phyloP scores from a whole-genome alignment of 2,329 filamentous ascomycete genomes.

The Thermomyces lanuginosus region DNA sequence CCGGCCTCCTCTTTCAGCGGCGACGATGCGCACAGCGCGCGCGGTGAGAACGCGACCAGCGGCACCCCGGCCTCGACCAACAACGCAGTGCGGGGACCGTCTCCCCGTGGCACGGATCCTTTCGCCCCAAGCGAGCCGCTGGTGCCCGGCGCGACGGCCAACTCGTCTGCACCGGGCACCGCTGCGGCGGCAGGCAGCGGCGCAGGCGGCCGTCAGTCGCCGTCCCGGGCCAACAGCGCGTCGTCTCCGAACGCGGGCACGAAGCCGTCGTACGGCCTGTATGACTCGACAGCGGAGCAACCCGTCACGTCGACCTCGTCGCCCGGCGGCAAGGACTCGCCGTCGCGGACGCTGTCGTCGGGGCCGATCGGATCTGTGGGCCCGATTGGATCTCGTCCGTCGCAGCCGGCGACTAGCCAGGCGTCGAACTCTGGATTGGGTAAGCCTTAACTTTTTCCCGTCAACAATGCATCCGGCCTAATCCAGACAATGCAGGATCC shows the following conservation, averaged over 20 bases:
- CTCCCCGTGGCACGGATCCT: constrained; percentile 64
- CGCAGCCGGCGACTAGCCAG: constrained; percentile 34
- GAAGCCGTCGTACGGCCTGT: constrained; percentile 37
- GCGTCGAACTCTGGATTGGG: constrained; percentile 44
- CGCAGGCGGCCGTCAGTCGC: constrained; percentile 35
- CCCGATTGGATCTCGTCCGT: constrained; percentile 82
- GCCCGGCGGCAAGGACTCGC: constrained; percentile 54
- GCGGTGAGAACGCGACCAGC: constrained; percentile 50
- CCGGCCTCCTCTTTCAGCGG: constrained; percentile 48
- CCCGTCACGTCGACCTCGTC: constrained; percentile 72
- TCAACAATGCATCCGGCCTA: constrained; percentile 69
- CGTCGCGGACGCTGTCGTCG: constrained; percentile 48
- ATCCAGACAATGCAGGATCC: constrained; percentile 31
- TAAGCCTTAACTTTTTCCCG: constrained; percentile 78
- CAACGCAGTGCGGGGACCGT: constrained; percentile 52
- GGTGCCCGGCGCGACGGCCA: constrained; percentile 28
- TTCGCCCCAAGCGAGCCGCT: constrained; percentile 39
- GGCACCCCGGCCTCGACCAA: constrained; percentile 43
- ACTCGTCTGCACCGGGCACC: constrained; percentile 25
- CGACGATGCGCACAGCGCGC: constrained; percentile 44
- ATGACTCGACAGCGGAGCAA: constrained; percentile 47
- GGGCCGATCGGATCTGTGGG: constrained; percentile 52
- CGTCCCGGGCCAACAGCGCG: constrained; percentile 64
- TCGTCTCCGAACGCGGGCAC: constrained; percentile 48
- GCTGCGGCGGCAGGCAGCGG: too few species aligned